Evolutionary conservation across 306 rosid species (phyloP).

Genomic region (Inga leiocalycina): DNA sequence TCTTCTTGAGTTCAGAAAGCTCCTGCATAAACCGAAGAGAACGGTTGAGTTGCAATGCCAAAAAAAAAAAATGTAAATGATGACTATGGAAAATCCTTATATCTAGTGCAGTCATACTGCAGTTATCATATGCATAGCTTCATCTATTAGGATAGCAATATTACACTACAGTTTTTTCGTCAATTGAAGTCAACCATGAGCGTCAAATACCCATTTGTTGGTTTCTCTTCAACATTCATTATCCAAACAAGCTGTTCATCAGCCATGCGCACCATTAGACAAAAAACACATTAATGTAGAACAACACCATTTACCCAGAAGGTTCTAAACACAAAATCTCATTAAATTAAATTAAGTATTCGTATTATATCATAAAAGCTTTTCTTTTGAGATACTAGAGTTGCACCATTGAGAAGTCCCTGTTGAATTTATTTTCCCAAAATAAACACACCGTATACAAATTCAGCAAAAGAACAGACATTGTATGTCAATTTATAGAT

Average conservation of each 20-base stretch:
- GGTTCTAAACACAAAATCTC: not conserved
- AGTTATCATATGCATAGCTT: not conserved
- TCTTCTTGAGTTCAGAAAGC: constrained; percentile 85
- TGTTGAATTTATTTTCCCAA: too few relatives aligned
- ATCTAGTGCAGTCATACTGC: not conserved
- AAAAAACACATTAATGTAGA: not conserved
- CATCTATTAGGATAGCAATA: not conserved
- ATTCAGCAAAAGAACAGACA: not conserved
- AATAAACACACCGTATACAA: not conserved
- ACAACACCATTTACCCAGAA: not conserved
- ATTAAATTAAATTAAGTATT: constrained; percentile 3
- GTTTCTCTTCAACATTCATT: not conserved
- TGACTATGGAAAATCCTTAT: not conserved
- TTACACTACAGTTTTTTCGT: not conserved
- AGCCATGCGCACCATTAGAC: not conserved
- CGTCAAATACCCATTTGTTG: constrained; percentile 5
- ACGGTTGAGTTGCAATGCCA: constrained; percentile 14
- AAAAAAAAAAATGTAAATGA: constrained; percentile 18
- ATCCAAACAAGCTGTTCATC: not conserved
- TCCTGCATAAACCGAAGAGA: constrained; percentile 60
- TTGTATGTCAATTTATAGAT: not conserved
- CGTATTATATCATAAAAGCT: not conserved
- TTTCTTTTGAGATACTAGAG: not conserved
- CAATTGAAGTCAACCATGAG: not conserved
- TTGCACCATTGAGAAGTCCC: constrained; percentile 6